Evolutionary conservation across 1,284 basidiomycete species (phyloP).

Genomic region (Puccinia hordei): DNA sequence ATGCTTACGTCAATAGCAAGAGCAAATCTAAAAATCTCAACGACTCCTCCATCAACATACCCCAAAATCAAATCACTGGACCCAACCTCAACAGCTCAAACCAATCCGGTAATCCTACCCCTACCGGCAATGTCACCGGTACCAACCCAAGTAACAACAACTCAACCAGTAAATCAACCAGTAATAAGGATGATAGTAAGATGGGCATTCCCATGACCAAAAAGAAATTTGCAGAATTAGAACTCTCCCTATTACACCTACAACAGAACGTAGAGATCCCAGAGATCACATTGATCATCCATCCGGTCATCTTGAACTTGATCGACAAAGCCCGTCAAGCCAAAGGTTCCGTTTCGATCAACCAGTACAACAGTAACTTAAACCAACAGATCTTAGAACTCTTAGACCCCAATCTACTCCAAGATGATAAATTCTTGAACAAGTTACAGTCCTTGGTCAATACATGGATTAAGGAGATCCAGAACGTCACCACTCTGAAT

Average conservation of each 20-base stretch:
- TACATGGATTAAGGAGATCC: slow-evolving; percentile 97
- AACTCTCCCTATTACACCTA: slow-evolving; percentile 89
- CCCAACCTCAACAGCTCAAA: slow-evolving; percentile 24
- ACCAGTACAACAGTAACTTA: slow-evolving; percentile 64
- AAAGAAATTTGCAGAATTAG: slow-evolving; percentile 98
- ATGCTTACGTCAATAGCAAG: slow-evolving; percentile 77
- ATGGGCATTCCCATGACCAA: slow-evolving; percentile 98
- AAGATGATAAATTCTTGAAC: slow-evolving; percentile 89
- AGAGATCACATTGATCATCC: slow-evolving; percentile 87
- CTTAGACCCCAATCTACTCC: slow-evolving; percentile 72
- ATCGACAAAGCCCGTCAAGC: slow-evolving; percentile 65
- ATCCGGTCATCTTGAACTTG: slow-evolving; percentile 82
- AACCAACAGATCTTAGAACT: slow-evolving; percentile 72
- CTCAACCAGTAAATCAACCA: slow-evolving; percentile 66
- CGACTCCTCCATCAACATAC: slow-evolving; percentile 37
- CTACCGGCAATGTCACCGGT: slow-evolving; percentile 13
- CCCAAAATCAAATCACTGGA: slow-evolving; percentile 12
- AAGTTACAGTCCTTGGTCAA: slow-evolving; percentile 92
- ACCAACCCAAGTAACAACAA: slow-evolving; percentile 41
- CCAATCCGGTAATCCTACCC: background rate
- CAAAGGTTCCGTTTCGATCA: slow-evolving; percentile 59
- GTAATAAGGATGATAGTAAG: slow-evolving; percentile 78
- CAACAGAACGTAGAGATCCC: slow-evolving; percentile 99
- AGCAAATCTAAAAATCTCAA: slow-evolving; percentile 53
- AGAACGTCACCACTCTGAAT: slow-evolving; percentile 86